These are phyloP conservation scores for Phlyctochytrium arcticum DNA, from an alignment of 192 early-diverging fungal species.

Conservation along the genomic window DNA sequence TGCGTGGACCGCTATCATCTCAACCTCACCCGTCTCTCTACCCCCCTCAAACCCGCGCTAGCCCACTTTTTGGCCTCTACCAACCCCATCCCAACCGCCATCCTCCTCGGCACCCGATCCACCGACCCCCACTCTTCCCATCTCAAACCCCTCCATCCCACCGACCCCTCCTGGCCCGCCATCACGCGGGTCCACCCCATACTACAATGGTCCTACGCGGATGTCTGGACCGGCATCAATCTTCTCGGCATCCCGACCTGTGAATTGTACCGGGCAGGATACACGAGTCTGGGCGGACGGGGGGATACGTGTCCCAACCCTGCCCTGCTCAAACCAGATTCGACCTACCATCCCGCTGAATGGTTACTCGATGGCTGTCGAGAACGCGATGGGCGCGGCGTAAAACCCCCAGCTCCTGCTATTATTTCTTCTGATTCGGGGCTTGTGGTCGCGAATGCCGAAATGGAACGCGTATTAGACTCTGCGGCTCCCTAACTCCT, in stretches of 20 bases:
- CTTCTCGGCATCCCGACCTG: slow-evolving; percentile 74
- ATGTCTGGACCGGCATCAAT: slow-evolving; percentile 78
- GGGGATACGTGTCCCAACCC: slow-evolving; percentile 86
- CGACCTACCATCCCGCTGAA: slow-evolving; percentile 60
- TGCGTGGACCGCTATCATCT: slow-evolving; percentile 42
- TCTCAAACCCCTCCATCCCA: slow-evolving; percentile 45
- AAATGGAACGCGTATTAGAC: too few species aligned
- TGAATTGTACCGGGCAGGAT: slow-evolving; percentile 70
- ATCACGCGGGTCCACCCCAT: slow-evolving; percentile 91
- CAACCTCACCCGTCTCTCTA: neutral
- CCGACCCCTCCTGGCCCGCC: slow-evolving; percentile 86
- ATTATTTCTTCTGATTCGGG: too few species aligned
- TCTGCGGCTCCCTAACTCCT: too few species aligned
- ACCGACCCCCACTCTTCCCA: slow-evolving; percentile 41
- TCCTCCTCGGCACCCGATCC: slow-evolving; percentile 71
- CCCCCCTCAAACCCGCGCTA: neutral
- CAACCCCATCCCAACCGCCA: slow-evolving; percentile 73
- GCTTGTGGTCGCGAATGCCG: too few species aligned
- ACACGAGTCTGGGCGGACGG: slow-evolving; percentile 86
- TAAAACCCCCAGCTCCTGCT: too few species aligned
- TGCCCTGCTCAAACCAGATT: slow-evolving; percentile 46
- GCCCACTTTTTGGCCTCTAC: neutral
- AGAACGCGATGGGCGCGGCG: slow-evolving; percentile 65
- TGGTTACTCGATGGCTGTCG: slow-evolving; percentile 51
- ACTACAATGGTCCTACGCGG: slow-evolving; percentile 81